Base-by-base conservation (phyloP, 371 early-diverging fungal genomes). In the Mortierella sp. region DNA sequence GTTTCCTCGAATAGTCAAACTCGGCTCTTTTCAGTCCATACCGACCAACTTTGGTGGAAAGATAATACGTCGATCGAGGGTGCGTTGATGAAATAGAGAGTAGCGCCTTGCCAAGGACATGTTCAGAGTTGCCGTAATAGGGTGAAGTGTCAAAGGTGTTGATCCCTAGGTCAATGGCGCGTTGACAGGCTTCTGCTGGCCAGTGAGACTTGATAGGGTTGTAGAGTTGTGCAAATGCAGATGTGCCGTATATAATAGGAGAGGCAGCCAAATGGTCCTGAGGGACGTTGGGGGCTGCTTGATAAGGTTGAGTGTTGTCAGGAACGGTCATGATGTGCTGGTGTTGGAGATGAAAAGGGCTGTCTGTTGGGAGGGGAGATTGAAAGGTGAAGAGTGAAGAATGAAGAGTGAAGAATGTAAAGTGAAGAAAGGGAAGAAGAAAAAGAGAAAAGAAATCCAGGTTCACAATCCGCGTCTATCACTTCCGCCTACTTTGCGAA, bases 31-130 rank as follows among this genome's bases (percentile, higher is more conserved):
- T 79, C 31, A 81, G 82, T 6, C 94, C 94, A 71, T 91, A 94
- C n/a, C 94, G 85, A 0, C 94, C 94, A 7, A 87, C 80, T 60
- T 94, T 94, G 27, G 94, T 94, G 47, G 89, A 84, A 13, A 93
- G 69, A 56, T 86, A 84, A 71, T 92, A 94, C 7, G 80, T 68
- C 6, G 86, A 82, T 21, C 94, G 84, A 55, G 92, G 83, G 71
- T 80, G 90, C 28, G 87, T 85, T 12, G 68, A 59, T 7, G 64
- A 54, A 45, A 92, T 64, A n/a, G 71, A 54, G 12, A 61, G 53
- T 6, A 94, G 74, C 0, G 89, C 91, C 16, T 87, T 81, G 16
- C 94, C 93, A 1, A 94, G 83, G 38, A 89, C 82, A n/a, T 74
- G 62, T 69, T 94, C 93, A 53, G 91, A 90, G 42, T 85, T 79